Conservation (phyloP, 208 protist species). For the Leishmania gerbilli region DNA sequence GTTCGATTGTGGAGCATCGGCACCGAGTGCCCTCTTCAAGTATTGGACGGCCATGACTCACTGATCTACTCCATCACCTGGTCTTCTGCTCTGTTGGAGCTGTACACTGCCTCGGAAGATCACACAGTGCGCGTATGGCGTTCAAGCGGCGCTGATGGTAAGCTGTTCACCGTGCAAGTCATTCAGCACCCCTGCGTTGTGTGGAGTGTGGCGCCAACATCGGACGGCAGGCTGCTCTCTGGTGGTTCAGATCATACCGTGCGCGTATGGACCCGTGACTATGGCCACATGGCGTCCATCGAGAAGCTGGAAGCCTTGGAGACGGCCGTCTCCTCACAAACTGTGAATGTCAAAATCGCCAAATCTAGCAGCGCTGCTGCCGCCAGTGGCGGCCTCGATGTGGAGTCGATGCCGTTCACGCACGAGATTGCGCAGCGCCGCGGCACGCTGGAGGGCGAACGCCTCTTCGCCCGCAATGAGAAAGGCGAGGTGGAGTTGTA, state of each 20-base stretch:
- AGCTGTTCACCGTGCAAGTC: constrained; percentile 56
- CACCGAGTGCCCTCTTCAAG: constrained; percentile 11
- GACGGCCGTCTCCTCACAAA: constrained; percentile 51
- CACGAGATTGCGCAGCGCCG: constrained; percentile 41
- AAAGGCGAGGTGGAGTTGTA: constrained; percentile 79
- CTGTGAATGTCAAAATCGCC: constrained; percentile 56
- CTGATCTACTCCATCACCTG: constrained; percentile 74
- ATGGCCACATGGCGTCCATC: constrained; percentile 49
- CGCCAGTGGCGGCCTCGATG: constrained; percentile 37
- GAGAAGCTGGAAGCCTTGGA: constrained; percentile 69
- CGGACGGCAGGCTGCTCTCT: constrained; percentile 51
- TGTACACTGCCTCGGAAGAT: constrained; percentile 89
- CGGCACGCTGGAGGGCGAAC: constrained; percentile 61
- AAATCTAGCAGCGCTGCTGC: constrained; percentile 11
- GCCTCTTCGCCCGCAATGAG: constrained; percentile 61
- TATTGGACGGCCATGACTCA: constrained; percentile 60
- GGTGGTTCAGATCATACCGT: constrained; percentile 86
- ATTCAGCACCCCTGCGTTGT: constrained; percentile 89
- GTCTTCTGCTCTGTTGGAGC: constrained; percentile 40
- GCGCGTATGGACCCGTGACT: constrained; percentile 86
- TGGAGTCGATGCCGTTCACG: constrained; percentile 35
- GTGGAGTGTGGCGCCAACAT: constrained; percentile 79
- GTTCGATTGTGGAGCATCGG: constrained; percentile 58
- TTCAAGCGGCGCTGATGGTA: neutral
- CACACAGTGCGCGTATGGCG: constrained; percentile 83